Conservation (phyloP, 352 stramenopile genomes). For the Globisporangium cylindrosporum region DNA sequence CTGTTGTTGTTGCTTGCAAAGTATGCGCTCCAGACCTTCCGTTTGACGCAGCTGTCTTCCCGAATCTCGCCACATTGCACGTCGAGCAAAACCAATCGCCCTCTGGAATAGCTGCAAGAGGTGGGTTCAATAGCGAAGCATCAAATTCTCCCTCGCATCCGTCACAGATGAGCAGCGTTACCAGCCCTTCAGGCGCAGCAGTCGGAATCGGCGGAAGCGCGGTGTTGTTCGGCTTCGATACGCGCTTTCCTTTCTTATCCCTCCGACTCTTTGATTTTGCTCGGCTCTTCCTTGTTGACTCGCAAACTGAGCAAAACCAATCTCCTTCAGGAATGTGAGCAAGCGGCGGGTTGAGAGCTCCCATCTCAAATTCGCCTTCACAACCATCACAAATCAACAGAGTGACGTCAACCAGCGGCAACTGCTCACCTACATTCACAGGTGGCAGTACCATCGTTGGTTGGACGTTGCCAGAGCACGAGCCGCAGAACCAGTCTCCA, state of each 20-base stretch:
- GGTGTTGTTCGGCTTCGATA: neutral
- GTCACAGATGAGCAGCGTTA: conserved; percentile 57
- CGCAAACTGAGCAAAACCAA: conserved; percentile 33
- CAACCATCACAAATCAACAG: conserved; percentile 72
- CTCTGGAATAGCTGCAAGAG: conserved; percentile 36
- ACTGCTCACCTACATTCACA: neutral
- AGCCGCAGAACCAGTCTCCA: conserved; percentile 40
- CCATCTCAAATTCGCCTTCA: conserved; percentile 60
- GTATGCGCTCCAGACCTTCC: too few relatives aligned
- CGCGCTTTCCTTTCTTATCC: conserved; percentile 4
- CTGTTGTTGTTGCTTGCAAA: neutral
- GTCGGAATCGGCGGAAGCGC: neutral
- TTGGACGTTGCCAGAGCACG: neutral
- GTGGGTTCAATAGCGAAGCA: conserved; percentile 40
- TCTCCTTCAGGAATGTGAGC: conserved; percentile 40
- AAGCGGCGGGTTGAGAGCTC: conserved; percentile 42
- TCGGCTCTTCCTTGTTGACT: neutral
- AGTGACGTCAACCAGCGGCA: conserved; percentile 23
- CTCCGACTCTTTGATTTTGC: conserved; percentile 7
- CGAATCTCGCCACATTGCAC: conserved; percentile 2
- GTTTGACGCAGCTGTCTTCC: neutral
- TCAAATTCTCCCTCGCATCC: conserved; percentile 69
- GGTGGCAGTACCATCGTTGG: neutral
- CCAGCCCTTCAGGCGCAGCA: conserved; percentile 15
- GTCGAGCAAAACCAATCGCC: conserved; percentile 46